Conservation (phyloP, 352 stramenopile species). For the Pilasporangium apinafurcum region DNA sequence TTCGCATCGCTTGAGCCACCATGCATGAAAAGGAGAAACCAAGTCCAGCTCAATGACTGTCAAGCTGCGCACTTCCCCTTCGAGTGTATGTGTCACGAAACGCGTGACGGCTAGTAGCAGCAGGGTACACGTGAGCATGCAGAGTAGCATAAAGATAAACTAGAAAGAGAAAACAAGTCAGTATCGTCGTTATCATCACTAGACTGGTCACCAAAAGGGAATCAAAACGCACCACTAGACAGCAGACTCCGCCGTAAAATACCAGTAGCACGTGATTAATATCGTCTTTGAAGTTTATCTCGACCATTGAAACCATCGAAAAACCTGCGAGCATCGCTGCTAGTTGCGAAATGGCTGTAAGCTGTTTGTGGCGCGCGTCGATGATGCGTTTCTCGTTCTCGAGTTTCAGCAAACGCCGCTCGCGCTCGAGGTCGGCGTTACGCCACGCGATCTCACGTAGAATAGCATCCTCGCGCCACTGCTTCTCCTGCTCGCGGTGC, state of each 20-base stretch:
- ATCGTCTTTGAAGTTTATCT: constrained; percentile 43
- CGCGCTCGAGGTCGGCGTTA: constrained; percentile 59
- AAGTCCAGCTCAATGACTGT: constrained; percentile 52
- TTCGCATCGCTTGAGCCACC: constrained; percentile 67
- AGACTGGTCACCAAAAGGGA: background rate
- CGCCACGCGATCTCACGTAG: constrained; percentile 60
- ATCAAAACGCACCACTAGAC: constrained; percentile 31
- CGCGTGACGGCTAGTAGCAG: constrained; percentile 69
- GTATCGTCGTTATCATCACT: background rate
- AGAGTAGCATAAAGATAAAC: constrained; percentile 75
- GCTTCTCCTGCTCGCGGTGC: constrained; percentile 68
- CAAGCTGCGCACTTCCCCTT: constrained; percentile 49
- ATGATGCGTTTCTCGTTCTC: constrained; percentile 76
- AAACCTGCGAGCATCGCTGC: constrained; percentile 66
- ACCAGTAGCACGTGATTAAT: constrained; percentile 45
- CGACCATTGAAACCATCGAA: constrained; percentile 67
- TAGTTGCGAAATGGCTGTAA: constrained; percentile 54
- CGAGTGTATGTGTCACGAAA: constrained; percentile 75
- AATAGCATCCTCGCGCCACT: constrained; percentile 76
- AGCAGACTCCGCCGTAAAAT: constrained; percentile 52
- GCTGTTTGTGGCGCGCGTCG: constrained; percentile 57
- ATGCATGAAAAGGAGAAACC: constrained; percentile 60
- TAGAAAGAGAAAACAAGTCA: constrained; percentile 8
- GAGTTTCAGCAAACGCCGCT: constrained; percentile 66
- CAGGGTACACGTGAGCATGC: constrained; percentile 62